Evolutionary conservation across 192 early-diverging fungal genomes (phyloP).

Genomic region (Radiomyces spectabilis): DNA sequence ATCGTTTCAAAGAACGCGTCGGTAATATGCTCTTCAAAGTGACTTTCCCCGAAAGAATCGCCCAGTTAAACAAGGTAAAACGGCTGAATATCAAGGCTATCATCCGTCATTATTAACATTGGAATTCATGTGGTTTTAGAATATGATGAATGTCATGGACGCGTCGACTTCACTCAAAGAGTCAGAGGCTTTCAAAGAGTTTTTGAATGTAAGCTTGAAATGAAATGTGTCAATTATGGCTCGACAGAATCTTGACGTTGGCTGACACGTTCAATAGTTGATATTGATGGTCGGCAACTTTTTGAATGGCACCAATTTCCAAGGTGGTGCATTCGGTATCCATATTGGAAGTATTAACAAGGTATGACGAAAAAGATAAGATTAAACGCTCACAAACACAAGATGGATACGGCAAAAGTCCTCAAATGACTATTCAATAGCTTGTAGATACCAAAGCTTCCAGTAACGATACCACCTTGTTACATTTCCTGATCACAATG

Average conservation of each 20-base stretch:
- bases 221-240: too few relatives aligned
- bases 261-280: constrained; percentile 39
- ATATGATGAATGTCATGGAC: constrained; percentile 52
- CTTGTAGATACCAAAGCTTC: constrained; percentile 81
- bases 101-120: background rate
- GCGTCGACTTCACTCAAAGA: constrained; percentile 60
- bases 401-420: too few relatives aligned
- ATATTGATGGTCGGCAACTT: constrained; percentile 78
- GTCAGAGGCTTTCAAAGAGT: constrained; percentile 59
- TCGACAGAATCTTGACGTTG: too few relatives aligned
- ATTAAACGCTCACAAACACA: background rate
- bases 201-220: constrained; percentile 47
- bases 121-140: too few relatives aligned
- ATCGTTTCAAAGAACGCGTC: constrained; percentile 71
- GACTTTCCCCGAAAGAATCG: constrained; percentile 59
- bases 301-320: constrained; percentile 72
- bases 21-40: constrained; percentile 58
- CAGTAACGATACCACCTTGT: constrained; percentile 53
- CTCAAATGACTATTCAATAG: constrained; percentile 6
- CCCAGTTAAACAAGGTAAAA: constrained; percentile 49
- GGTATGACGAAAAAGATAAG: constrained; percentile 10
- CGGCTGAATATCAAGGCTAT: background rate
- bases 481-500: constrained; percentile 69
- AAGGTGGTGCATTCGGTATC: constrained; percentile 81
- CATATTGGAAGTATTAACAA: constrained; percentile 83